phyloP scores from a whole-genome alignment of 192 early-diverging fungal genomes.

The Rhizophagus clarus region DNA sequence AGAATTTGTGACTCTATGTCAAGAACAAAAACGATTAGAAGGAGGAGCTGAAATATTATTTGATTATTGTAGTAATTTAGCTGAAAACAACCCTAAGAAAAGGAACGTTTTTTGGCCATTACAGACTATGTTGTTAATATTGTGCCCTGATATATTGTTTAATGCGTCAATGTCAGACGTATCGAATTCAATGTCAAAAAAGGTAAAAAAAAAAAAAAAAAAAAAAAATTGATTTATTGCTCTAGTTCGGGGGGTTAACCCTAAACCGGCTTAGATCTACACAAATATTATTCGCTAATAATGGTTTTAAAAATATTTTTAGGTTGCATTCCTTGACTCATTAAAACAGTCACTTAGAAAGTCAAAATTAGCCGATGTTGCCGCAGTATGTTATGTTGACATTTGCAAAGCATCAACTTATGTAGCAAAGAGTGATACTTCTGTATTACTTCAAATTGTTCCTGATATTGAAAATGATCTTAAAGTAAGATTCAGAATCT shows the following conservation, averaged over 20 bases:
- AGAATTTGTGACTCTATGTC: slow-evolving; percentile 81
- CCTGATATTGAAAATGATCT: slow-evolving; percentile 77
- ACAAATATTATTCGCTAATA: background rate
- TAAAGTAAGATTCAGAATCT: slow-evolving; percentile 42
- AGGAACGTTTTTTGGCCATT: slow-evolving; percentile 84
- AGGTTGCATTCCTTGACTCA: slow-evolving; percentile 55
- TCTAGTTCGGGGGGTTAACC: too few relatives aligned
- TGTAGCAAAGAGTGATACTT: slow-evolving; percentile 62
- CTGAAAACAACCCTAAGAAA: slow-evolving; percentile 63
- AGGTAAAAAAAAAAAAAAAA: background rate
- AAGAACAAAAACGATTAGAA: slow-evolving; percentile 57
- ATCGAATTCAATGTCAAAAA: background rate
- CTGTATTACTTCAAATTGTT: slow-evolving; percentile 63
- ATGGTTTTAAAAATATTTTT: background rate
- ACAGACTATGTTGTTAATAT: slow-evolving; percentile 78
- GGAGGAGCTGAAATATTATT: slow-evolving; percentile 78
- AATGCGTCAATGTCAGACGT: slow-evolving; percentile 51
- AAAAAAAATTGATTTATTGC: background rate
- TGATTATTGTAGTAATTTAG: slow-evolving; percentile 65
- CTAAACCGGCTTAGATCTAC: too few relatives aligned
- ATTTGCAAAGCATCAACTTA: slow-evolving; percentile 74
- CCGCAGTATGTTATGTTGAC: slow-evolving; percentile 74
- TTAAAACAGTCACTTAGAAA: slow-evolving; percentile 56
- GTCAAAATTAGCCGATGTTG: slow-evolving; percentile 63
- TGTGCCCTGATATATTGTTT: slow-evolving; percentile 83